Evolutionary conservation across 139 green algal species (phyloP), one percentile per base, ranked within the genome.

Genomic region (Ulvella scutata): DNA sequence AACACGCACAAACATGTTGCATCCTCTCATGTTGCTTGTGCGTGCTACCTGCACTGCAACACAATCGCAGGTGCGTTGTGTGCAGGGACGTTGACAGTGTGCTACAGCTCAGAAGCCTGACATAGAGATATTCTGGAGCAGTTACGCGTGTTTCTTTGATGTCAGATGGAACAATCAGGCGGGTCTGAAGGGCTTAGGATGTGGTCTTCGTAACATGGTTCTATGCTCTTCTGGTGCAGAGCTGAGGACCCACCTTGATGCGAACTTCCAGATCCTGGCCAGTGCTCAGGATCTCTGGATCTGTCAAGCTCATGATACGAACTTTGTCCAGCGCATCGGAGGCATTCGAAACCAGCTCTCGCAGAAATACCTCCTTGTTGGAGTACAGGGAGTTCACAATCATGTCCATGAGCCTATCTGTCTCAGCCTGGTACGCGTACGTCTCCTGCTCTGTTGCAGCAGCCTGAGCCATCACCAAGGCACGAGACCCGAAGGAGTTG

Each of bases 381-480:
- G 82, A 92, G 91, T 99, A 99, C 61, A 99, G 86, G 60, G 81
- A 92, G 90, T 99, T 97, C n/a, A 99, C 91, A 61, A 99, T 99
- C 83, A 99, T 92, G 84, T 98, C 93, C 92, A 99, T 92, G 43
- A 99, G 85, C 37, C 93, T 87, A 84, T 96, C 91, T 3, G 98
- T 91, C 91, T 97, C 81, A 9, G 44, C 17, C 4, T 59, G 36
- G 67, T 89, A 87, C 34, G 67, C 72, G 34, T 82, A 87, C 0
- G 80, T 89, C 73, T 86, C 80, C 3, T 80, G 51, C 31, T 67
- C 51, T 13, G 51, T 67, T 36, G 51, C 51, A 67, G 51, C 51
- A 36, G 51, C 51, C 31, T 26, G 31, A 23, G 51, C 51, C 20
- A 67, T n/a, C 20, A 26, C 33, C 17, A n/a, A n/a, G n/a, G 51